phyloP scores from a whole-genome alignment of 2,329 filamentous ascomycete species.

The Amauroascus niger region DNA sequence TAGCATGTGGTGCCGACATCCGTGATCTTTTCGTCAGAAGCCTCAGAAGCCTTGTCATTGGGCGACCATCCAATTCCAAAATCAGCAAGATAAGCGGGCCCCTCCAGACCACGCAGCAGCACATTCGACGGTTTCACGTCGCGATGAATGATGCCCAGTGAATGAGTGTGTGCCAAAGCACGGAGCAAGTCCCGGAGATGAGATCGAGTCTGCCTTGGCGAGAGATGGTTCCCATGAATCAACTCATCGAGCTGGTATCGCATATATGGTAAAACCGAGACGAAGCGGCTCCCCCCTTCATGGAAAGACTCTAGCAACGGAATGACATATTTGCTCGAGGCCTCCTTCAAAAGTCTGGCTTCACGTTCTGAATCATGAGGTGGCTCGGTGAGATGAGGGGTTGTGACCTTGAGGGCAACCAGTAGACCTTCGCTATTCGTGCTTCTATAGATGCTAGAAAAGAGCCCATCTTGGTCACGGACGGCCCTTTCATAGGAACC shows the following conservation, averaged over 20 bases:
- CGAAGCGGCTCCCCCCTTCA: constrained; percentile 59
- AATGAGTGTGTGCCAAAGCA: constrained; percentile 63
- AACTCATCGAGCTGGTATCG: constrained; percentile 61
- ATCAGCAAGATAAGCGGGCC: constrained; percentile 72
- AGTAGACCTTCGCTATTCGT: constrained; percentile 35
- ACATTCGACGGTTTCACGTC: constrained; percentile 92
- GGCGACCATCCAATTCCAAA: constrained; percentile 88
- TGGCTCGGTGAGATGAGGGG: constrained; percentile 58
- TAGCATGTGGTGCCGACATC: constrained; percentile 93
- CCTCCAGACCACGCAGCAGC: constrained; percentile 55
- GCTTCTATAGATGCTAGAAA: constrained; percentile 72
- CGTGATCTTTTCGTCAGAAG: constrained; percentile 61
- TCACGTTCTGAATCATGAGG: constrained; percentile 80
- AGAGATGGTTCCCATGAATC: constrained; percentile 43
- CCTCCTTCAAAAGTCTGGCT: constrained; percentile 57
- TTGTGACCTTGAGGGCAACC: constrained; percentile 78
- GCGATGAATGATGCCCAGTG: constrained; percentile 71
- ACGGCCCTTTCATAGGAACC: constrained; percentile 49
- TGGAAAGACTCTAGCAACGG: constrained; percentile 62
- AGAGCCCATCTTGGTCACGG: constrained; percentile 58
- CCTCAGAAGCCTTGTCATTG: constrained; percentile 49
- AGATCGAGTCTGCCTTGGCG: constrained; percentile 32
- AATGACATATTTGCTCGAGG: constrained; percentile 53
- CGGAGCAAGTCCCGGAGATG: constrained; percentile 60
- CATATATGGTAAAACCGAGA: constrained; percentile 79